phyloP scores from a whole-genome alignment of 2,329 filamentous ascomycete species.

The Gnomoniopsis sp. region DNA sequence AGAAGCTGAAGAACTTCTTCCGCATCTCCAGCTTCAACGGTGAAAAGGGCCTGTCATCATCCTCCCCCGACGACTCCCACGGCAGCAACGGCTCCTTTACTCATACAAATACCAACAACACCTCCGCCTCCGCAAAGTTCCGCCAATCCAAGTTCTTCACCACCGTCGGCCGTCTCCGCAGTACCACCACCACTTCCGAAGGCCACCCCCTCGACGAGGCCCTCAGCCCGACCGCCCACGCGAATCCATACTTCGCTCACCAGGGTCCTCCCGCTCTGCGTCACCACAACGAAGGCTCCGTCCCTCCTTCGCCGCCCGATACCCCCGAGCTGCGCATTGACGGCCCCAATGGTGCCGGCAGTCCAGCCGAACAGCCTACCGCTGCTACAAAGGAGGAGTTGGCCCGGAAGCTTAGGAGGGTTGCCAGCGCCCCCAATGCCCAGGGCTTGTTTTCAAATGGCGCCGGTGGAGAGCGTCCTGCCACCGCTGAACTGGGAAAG shows the following conservation, averaged over 20 bases:
- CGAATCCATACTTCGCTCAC: constrained; percentile 96
- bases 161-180: constrained; percentile 81
- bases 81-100: constrained; percentile 13
- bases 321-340: constrained; percentile 76
- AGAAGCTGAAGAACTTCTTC: constrained; percentile 69
- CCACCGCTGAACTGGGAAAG: constrained; percentile 82
- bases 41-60: constrained; percentile 17
- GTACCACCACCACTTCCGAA: constrained; percentile 87
- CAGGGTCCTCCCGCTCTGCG: constrained; percentile 90
- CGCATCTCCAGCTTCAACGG: constrained; percentile 55
- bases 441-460: constrained; percentile 78
- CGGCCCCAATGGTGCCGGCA: constrained; percentile 53
- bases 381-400: constrained; percentile 88
- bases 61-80: constrained; percentile 7
- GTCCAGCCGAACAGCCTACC: constrained; percentile 64
- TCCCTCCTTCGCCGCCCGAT: constrained; percentile 88
- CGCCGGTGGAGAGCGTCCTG: constrained; percentile 63
- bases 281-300: constrained; percentile 91
- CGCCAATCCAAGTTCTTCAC: constrained; percentile 87
- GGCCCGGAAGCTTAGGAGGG: constrained; percentile 85
- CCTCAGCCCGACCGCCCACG: constrained; percentile 86
- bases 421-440: constrained; percentile 94
- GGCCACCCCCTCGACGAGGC: constrained; percentile 85
- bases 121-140: constrained; percentile 61
- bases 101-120: constrained; percentile 22